phyloP scores from a whole-genome alignment of 495 filamentous ascomycete species.

The Podospora comata region DNA sequence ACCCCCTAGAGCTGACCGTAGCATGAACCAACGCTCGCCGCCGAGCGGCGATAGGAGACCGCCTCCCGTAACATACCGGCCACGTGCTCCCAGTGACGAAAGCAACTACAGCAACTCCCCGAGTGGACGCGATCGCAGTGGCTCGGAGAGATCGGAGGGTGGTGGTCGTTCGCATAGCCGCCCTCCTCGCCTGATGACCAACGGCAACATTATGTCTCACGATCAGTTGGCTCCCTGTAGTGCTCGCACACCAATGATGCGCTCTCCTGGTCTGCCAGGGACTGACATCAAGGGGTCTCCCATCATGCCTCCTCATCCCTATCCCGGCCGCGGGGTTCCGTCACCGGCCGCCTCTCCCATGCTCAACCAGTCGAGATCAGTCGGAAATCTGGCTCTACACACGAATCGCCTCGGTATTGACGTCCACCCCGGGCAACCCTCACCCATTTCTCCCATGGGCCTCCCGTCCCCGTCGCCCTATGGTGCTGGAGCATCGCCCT shows the following conservation, averaged over 20 bases:
- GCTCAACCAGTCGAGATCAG: conserved; percentile 30
- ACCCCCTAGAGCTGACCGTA: conserved; percentile 32
- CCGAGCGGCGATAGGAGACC: conserved; percentile 47
- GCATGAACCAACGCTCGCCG: conserved; percentile 31
- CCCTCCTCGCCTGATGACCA: conserved; percentile 36
- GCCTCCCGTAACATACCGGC: conserved; percentile 41
- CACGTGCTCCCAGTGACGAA: conserved; percentile 42
- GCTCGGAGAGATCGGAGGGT: conserved; percentile 61
- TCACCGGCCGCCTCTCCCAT: conserved; percentile 28
- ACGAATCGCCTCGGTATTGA: conserved; percentile 33
- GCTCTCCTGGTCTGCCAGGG: conserved; percentile 45
- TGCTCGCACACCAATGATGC: conserved; percentile 32
- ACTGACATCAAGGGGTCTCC: conserved; percentile 45
- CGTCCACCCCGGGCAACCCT: conserved; percentile 35
- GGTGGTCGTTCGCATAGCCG: conserved; percentile 52
- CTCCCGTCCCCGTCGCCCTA: conserved; percentile 32
- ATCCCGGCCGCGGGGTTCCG: conserved; percentile 32
- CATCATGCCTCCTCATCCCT: conserved; percentile 50
- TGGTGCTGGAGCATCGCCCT: conserved; percentile 17
- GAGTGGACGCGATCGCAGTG: conserved; percentile 53
- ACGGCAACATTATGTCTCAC: conserved; percentile 24
- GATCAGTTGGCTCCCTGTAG: conserved; percentile 39
- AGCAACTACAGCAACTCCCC: conserved; percentile 26
- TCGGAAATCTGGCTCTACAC: conserved; percentile 34
- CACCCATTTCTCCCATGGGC: conserved; percentile 46